A percentile compares a stretch with the other conserved stretches of the same genome.
phyloP scores from a whole-genome alignment of 345 rosid genomes.

The Murraya koenigii region DNA sequence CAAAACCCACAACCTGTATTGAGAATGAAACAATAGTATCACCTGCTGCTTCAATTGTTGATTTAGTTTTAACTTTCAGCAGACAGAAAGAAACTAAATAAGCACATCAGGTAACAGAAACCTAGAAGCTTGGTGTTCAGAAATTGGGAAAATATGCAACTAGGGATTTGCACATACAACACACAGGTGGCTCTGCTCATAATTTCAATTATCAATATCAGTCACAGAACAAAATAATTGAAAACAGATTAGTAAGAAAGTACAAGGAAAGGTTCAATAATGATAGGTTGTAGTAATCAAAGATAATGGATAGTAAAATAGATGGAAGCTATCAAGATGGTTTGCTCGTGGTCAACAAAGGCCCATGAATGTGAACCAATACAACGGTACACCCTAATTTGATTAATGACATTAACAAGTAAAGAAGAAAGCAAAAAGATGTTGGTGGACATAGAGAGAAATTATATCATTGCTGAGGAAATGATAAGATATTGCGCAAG shows the following conservation, averaged over 20 bases:
- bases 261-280: not conserved
- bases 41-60: not conserved
- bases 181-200: not conserved
- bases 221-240: not conserved
- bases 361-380: not conserved
- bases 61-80: not conserved
- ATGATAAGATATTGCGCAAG: not conserved
- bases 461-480: not conserved
- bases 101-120: not conserved
- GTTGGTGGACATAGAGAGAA: not conserved
- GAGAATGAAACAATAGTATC: constrained; percentile 9
- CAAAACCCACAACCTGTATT: constrained; percentile 58
- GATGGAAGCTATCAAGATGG: not conserved
- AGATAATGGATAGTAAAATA: not conserved
- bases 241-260: not conserved
- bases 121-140: not conserved
- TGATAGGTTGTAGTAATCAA: not conserved
- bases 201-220: not conserved
- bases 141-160: not conserved
- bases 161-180: not conserved
- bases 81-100: not conserved
- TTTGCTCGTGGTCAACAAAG: not conserved
- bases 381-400: not conserved
- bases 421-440: not conserved
- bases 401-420: not conserved